These are phyloP conservation scores for Raffaelea ambrosiae DNA, from an alignment of 2,329 filamentous ascomycete genomes.

Conservation along the genomic window DNA sequence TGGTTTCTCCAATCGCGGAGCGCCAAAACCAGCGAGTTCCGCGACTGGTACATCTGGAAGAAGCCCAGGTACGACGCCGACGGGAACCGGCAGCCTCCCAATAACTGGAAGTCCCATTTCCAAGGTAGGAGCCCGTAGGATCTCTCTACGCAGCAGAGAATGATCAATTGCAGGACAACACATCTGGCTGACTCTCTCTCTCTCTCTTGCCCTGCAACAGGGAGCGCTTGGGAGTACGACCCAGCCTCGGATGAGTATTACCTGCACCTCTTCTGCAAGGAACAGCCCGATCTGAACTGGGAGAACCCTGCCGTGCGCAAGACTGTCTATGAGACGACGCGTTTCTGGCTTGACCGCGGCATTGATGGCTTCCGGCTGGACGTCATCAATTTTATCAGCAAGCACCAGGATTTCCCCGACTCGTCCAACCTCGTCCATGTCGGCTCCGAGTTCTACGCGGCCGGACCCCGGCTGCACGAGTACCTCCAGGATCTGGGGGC, in stretches of 20 bases:
- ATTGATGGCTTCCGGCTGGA: conserved; percentile 66
- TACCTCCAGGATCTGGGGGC: conserved; percentile 62
- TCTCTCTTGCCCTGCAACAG: conserved; percentile 16
- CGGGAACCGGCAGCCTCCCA: conserved; percentile 58
- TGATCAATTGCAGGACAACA: neutral
- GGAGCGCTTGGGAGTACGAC: conserved; percentile 63
- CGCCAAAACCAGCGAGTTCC: conserved; percentile 51
- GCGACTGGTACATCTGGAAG: conserved; percentile 40
- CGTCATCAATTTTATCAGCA: conserved; percentile 64
- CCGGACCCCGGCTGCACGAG: conserved; percentile 46
- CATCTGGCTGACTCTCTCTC: neutral
- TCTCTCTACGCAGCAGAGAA: no score
- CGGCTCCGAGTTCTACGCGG: conserved; percentile 38
- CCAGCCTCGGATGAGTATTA: conserved; percentile 65
- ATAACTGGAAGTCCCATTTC: conserved; percentile 50
- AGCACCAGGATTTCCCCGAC: conserved; percentile 46
- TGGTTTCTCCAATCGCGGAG: conserved; percentile 62
- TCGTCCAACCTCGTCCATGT: conserved; percentile 28
- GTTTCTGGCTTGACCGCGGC: conserved; percentile 69
- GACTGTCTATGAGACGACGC: conserved; percentile 64
- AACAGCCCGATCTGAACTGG: conserved; percentile 69
- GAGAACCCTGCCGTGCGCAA: conserved; percentile 58
- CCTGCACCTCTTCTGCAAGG: conserved; percentile 60
- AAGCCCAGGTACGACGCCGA: conserved; percentile 34
- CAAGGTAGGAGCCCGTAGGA: neutral